Evolutionary conservation across 148 eudicot genomes (phyloP).

Genomic region (Pharnaceum exiguum): DNA sequence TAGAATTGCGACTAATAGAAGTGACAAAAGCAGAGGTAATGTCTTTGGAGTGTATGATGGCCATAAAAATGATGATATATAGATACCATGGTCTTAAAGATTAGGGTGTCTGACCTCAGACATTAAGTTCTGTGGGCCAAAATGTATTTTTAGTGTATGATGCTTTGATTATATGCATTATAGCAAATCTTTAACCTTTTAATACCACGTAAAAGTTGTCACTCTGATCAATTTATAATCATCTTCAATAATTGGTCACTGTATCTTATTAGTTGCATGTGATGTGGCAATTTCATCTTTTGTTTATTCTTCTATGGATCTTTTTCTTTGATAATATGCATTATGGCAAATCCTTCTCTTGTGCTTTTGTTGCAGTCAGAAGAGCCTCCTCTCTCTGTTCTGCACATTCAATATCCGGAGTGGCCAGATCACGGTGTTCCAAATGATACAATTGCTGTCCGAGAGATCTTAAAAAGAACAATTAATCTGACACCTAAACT

Average conservation of each 20-base stretch:
- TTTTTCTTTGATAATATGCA: constrained; percentile 1
- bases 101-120: not conserved
- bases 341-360: not conserved
- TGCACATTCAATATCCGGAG: constrained; percentile 92
- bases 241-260: too few species aligned
- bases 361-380: constrained; percentile 58
- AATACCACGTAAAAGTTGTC: too few species aligned
- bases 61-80: too few species aligned
- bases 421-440: constrained; percentile 99
- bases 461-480: constrained; percentile 68
- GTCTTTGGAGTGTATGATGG: not conserved
- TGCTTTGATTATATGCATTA: not conserved
- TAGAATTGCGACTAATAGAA: constrained; percentile 70
- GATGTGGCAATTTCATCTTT: too few species aligned
- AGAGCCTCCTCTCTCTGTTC: constrained; percentile 68
- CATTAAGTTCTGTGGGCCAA: not conserved
- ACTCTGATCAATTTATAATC: too few species aligned
- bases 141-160: too few species aligned
- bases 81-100: not conserved
- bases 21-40: constrained; percentile 74
- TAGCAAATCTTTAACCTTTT: not conserved
- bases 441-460: constrained; percentile 64
- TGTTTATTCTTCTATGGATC: too few species aligned
- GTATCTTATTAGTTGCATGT: too few species aligned
- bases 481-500: constrained; percentile 45